Evolutionary conservation across 2,329 filamentous ascomycete genomes (phyloP).

Genomic region (Dactylellina haptotyla): DNA sequence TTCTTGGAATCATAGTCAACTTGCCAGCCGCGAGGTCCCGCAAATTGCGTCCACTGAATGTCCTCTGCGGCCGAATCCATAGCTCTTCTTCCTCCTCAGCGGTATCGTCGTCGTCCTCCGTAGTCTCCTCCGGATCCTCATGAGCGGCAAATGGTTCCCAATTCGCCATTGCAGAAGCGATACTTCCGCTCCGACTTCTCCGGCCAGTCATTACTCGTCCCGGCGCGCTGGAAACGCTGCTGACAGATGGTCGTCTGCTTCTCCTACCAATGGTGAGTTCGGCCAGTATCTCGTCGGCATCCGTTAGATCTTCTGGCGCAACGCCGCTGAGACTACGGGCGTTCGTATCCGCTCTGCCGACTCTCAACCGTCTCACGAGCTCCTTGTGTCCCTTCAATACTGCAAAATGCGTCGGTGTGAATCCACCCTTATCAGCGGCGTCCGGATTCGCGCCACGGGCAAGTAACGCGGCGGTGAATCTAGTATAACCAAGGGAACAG

Average conservation of each 20-base stretch:
- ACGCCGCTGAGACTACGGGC: slow-evolving; percentile 76
- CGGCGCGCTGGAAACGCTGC: slow-evolving; percentile 69
- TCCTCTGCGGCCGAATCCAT: slow-evolving; percentile 60
- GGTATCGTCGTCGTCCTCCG: slow-evolving; percentile 61
- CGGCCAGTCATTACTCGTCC: slow-evolving; percentile 61
- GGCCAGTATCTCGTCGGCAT: slow-evolving; percentile 70
- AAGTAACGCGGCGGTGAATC: slow-evolving; percentile 79
- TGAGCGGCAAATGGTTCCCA: slow-evolving; percentile 59
- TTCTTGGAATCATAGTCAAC: slow-evolving; percentile 48
- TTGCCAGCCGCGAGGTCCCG: slow-evolving; percentile 46
- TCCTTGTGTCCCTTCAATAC: slow-evolving; percentile 78
- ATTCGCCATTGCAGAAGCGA: slow-evolving; percentile 60
- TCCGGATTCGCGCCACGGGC: slow-evolving; percentile 81
- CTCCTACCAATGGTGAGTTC: slow-evolving; percentile 65
- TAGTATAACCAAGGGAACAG: slow-evolving; percentile 76
- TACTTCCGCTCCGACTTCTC: slow-evolving; percentile 65
- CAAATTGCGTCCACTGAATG: slow-evolving; percentile 57
- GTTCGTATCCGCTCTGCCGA: slow-evolving; percentile 76
- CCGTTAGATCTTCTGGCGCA: slow-evolving; percentile 76
- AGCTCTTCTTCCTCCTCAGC: slow-evolving; percentile 58
- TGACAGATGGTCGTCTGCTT: slow-evolving; percentile 75
- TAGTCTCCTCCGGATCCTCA: slow-evolving; percentile 62
- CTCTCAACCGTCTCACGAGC: slow-evolving; percentile 78
- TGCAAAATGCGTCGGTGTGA: slow-evolving; percentile 83
- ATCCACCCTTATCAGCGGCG: slow-evolving; percentile 78